A percentile compares a stretch with the other conserved stretches of the same genome.
Evolutionary conservation across 2,329 filamentous ascomycete species (phyloP).

Genomic region (Sporothrix phasma): DNA sequence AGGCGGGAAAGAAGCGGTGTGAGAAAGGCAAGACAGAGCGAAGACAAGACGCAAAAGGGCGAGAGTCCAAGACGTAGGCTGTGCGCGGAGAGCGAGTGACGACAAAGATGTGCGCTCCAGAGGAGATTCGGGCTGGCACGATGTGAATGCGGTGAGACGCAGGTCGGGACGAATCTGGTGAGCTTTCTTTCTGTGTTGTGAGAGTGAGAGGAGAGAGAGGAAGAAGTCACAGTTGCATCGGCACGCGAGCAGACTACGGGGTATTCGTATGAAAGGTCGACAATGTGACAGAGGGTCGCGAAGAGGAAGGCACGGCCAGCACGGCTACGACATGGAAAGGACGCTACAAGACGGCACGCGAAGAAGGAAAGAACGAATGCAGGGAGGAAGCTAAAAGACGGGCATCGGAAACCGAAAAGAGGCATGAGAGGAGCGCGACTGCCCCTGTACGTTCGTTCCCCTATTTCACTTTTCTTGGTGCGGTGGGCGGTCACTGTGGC

Average conservation of each 20-base stretch:
- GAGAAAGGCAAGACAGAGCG: background rate
- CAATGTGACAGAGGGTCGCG: background rate
- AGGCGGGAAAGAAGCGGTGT: background rate
- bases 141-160: background rate
- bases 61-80: background rate
- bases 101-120: background rate
- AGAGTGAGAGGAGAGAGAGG: background rate
- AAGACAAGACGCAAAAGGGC: background rate
- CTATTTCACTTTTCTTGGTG: background rate
- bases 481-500: conserved; percentile 9
- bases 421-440: conserved; percentile 4
- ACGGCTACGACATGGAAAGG: background rate
- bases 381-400: background rate
- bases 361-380: background rate
- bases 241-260: conserved; percentile 5
- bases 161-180: background rate
- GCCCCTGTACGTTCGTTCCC: background rate
- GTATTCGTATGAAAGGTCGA: background rate
- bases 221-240: background rate
- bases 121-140: background rate
- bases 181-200: background rate
- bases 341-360: background rate
- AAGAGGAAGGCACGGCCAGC: background rate
- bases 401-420: background rate
- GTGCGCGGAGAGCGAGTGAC: background rate